phyloP scores from a whole-genome alignment of 768 basidiomycete species.

The Macrocybe gigantea region DNA sequence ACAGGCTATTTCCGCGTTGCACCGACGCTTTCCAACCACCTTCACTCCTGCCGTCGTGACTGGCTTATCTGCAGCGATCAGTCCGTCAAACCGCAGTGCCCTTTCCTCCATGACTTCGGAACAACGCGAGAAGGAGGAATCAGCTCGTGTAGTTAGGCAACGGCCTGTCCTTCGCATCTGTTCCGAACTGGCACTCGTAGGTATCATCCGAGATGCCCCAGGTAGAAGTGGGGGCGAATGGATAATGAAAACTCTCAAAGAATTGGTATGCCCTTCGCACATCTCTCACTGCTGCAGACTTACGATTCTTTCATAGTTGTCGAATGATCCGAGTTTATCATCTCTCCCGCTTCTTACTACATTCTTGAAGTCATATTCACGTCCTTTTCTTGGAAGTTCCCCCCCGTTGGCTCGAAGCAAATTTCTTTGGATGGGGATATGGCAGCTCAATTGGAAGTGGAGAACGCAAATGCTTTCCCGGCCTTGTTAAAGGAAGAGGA shows the following conservation, averaged over 20 bases:
- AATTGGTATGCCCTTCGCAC: conserved; percentile 54
- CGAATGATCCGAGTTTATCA: conserved; percentile 79
- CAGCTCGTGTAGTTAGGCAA: conserved; percentile 70
- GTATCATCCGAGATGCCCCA: conserved; percentile 70
- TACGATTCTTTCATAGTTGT: conserved; percentile 47
- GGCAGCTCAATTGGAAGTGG: conserved; percentile 29
- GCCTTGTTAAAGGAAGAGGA: conserved; percentile 45
- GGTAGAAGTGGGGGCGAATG: conserved; percentile 76
- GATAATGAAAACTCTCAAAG: conserved; percentile 83
- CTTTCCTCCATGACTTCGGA: conserved; percentile 59
- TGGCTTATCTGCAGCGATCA: conserved; percentile 50
- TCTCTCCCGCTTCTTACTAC: conserved; percentile 88
- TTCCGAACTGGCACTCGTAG: conserved; percentile 86
- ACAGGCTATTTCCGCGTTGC: conserved; percentile 84
- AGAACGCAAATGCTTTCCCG: conserved; percentile 30
- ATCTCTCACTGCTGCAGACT: neutral
- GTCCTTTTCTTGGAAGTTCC: conserved; percentile 79
- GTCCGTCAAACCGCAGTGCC: conserved; percentile 51
- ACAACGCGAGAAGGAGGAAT: conserved; percentile 92
- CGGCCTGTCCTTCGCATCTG: conserved; percentile 83
- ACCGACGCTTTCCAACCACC: conserved; percentile 75
- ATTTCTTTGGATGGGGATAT: conserved; percentile 48
- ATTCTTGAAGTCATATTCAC: conserved; percentile 89
- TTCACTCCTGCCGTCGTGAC: conserved; percentile 73
- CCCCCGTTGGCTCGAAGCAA: conserved; percentile 54